A percentile compares a stretch with the other conserved stretches of the same genome.
Evolutionary conservation across 768 basidiomycete species (phyloP).

Genomic region (Mycena rebaudengoi): DNA sequence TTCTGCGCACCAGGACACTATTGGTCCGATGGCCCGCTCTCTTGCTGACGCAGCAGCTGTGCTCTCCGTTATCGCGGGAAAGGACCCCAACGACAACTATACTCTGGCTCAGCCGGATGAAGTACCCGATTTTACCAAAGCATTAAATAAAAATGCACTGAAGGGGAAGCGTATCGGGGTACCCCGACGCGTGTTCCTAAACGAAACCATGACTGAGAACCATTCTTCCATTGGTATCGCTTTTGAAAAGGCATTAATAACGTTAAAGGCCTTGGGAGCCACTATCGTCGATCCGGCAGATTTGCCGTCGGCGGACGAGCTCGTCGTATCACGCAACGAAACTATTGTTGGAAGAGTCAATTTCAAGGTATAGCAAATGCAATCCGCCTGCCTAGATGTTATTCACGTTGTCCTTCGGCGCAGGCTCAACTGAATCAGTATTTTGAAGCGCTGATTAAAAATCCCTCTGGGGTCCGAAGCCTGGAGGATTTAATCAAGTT

Average conservation of each 20-base stretch:
- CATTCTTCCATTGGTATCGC: slow-evolving; percentile 44
- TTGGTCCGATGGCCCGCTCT: no score
- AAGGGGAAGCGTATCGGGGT: slow-evolving; percentile 62
- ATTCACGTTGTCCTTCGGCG: not conserved
- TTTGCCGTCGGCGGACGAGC: slow-evolving; percentile 60
- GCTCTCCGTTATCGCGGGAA: no score
- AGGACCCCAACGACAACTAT: no score
- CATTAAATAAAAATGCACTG: slow-evolving; percentile 56
- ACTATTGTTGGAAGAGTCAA: slow-evolving; percentile 59
- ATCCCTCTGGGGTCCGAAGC: slow-evolving; percentile 63
- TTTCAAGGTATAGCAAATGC: slow-evolving; percentile 57
- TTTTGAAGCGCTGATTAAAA: slow-evolving; percentile 53
- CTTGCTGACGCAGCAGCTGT: no score
- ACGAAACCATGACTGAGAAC: slow-evolving; percentile 39
- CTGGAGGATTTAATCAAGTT: slow-evolving; percentile 67
- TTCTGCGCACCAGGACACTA: slow-evolving; percentile 63
- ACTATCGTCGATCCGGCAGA: slow-evolving; percentile 70
- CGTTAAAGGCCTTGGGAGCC: slow-evolving; percentile 50
- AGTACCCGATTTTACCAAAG: slow-evolving; percentile 65
- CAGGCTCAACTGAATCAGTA: slow-evolving; percentile 63
- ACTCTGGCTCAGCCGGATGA: no score
- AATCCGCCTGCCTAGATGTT: not conserved
- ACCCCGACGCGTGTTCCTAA: slow-evolving; percentile 49
- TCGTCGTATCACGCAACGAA: slow-evolving; percentile 58
- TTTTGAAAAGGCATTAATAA: slow-evolving; percentile 49